Conservation (phyloP, 148 eudicot species). For the Gaultheria prostrata region DNA sequence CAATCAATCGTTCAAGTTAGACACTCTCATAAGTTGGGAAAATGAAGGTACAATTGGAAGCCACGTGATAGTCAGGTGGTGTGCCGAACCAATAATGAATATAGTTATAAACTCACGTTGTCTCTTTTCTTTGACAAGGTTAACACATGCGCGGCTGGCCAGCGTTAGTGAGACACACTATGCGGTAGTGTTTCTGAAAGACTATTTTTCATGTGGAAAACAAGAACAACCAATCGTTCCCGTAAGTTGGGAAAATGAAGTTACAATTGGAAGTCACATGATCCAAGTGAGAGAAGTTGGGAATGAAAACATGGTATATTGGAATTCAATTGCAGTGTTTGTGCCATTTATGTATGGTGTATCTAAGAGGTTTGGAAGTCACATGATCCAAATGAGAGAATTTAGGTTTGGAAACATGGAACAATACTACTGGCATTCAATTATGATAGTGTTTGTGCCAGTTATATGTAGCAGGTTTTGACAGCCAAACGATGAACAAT, state of each 20-base stretch:
- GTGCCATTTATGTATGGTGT: background rate
- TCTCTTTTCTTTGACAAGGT: too few relatives aligned
- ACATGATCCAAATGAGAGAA: conserved; percentile 1
- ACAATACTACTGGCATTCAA: background rate
- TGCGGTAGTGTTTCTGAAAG: background rate
- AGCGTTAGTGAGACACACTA: background rate
- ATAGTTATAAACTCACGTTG: too few relatives aligned
- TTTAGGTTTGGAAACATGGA: background rate
- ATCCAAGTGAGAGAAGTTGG: background rate
- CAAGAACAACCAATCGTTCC: background rate
- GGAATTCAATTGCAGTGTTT: background rate
- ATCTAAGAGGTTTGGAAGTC: background rate
- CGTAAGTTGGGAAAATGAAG: background rate
- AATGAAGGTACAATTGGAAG: background rate
- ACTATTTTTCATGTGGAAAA: background rate
- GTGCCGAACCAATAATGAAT: too few relatives aligned
- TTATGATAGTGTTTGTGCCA: background rate
- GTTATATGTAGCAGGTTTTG: background rate
- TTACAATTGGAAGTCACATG: background rate
- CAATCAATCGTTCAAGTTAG: too few relatives aligned
- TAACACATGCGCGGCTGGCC: background rate
- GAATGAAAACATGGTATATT: background rate
- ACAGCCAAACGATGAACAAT: background rate
- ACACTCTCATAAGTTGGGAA: background rate
- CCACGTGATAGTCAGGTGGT: background rate